phyloP scores from a whole-genome alignment of 345 rosid species.

The Eucalyptus polybractea region DNA sequence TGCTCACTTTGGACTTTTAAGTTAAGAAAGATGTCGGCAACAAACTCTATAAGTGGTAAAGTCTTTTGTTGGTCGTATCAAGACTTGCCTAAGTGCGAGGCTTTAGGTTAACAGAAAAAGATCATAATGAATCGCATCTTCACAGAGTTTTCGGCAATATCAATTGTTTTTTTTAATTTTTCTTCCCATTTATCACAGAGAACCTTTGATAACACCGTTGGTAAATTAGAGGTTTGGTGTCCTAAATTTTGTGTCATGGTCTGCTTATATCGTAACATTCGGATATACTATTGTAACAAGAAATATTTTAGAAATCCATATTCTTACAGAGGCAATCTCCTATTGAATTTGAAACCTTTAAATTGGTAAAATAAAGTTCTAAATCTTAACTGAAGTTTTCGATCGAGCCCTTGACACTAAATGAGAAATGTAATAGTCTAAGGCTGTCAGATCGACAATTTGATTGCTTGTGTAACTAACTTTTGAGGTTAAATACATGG shows the following conservation, averaged over 20 bases:
- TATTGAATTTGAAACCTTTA: not conserved
- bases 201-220: not conserved
- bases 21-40: not conserved
- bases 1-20: not conserved
- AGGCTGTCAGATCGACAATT: not conserved
- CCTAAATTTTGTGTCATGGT: not conserved
- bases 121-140: not conserved
- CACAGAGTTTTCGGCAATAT: not conserved
- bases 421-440: not conserved
- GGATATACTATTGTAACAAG: accelerated
- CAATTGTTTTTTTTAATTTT: not conserved
- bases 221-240: not conserved
- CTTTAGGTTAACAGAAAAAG: not conserved
- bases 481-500: not conserved
- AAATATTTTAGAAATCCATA: not conserved
- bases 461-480: not conserved
- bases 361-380: not conserved
- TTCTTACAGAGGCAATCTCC: not conserved
- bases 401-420: not conserved
- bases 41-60: not conserved
- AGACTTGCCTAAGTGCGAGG: not conserved
- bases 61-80: not conserved
- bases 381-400: not conserved
- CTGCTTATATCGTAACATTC: not conserved
- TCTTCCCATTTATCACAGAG: not conserved